phyloP scores from a whole-genome alignment of 2,329 filamentous ascomycete species.

The Aspergillus sergii region DNA sequence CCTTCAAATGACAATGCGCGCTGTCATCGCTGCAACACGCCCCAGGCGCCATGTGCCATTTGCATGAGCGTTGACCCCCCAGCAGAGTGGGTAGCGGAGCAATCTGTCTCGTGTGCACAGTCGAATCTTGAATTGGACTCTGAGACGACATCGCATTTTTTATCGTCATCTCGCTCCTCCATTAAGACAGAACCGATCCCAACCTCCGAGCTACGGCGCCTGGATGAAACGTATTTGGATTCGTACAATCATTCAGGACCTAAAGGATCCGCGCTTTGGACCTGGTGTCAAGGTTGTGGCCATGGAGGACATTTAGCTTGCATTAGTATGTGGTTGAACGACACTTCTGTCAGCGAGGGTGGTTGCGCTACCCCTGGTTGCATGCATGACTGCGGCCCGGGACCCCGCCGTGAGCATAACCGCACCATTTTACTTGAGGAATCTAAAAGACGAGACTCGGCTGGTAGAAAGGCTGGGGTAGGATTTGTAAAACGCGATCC shows the following conservation, averaged over 20 bases:
- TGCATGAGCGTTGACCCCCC: conserved; percentile 47
- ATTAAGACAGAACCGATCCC: conserved; percentile 36
- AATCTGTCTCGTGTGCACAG: conserved; percentile 14
- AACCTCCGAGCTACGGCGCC: conserved; percentile 27
- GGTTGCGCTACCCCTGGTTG: conserved; percentile 63
- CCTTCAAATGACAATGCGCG: conserved; percentile 50
- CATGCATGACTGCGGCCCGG: conserved; percentile 60
- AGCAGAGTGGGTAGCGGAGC: conserved; percentile 40
- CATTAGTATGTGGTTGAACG: conserved; percentile 58
- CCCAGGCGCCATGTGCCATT: conserved; percentile 44
- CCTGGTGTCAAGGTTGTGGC: conserved; percentile 62
- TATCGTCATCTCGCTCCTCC: conserved; percentile 50
- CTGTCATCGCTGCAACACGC: conserved; percentile 53
- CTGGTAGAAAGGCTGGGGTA: conserved; percentile 35
- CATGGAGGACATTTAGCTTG: conserved; percentile 63
- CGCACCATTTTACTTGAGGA: conserved; percentile 35
- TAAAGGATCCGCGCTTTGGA: conserved; percentile 50
- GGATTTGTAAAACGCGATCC: conserved; percentile 48
- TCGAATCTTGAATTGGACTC: conserved; percentile 19
- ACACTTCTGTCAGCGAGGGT: conserved; percentile 52
- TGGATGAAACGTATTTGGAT: conserved; percentile 22
- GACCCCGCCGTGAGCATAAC: conserved; percentile 47
- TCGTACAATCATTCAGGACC: conserved; percentile 30
- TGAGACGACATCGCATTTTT: conserved; percentile 40
- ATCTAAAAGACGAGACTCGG: conserved; percentile 35